Evolutionary conservation across 257 asterid species (phyloP), one percentile per base, ranked within the genome.

Genomic region (Ophiorrhiza pumila): DNA sequence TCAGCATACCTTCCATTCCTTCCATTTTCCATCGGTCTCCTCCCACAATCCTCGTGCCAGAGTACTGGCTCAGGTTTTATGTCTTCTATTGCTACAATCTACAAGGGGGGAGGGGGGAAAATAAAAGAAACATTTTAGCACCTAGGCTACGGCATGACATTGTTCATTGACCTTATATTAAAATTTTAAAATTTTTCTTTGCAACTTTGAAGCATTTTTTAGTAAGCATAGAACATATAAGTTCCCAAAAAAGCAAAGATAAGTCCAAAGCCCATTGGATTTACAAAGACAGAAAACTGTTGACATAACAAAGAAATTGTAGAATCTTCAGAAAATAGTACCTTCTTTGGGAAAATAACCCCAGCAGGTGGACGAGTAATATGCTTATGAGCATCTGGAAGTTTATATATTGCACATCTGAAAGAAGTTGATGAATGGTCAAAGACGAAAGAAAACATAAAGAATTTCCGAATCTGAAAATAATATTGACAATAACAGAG

Each of bases 11-110:
- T 89, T 76, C 91, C 91, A 65, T 94, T 87, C 92, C 96, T 89
- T 76, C 91, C 91, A 65, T 94, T 87, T 69, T 90, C 97, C 74
- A 72, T 80, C 42, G 89, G 96, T 83, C 81, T 86, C 87, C 97
- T 85, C 65, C 99, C 99, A 64, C 86, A 62, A 80, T 95, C 98
- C 85, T 95, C 97, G 34, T 95, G 99, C 99, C 99, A 95, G 68
- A 95, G 88, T 70, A 77, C 89, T 22, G 98, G 99, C 0, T 83
- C 96, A 3, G 99, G 97, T 84, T 83, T 89, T 56, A 95, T 76
- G 81, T 95, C 98, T 72, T 88, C 90, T 11, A 81, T 35, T 1
- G 91, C 77, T 73, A 94, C 98, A 75, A 41, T 84, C 99, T 91
- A 85, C 77, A 79, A 46, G 67, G 15, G 15, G n/a, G 20, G 17